phyloP scores from a whole-genome alignment of 1,284 basidiomycete genomes.

The Melampsora abietis-canadensis region DNA sequence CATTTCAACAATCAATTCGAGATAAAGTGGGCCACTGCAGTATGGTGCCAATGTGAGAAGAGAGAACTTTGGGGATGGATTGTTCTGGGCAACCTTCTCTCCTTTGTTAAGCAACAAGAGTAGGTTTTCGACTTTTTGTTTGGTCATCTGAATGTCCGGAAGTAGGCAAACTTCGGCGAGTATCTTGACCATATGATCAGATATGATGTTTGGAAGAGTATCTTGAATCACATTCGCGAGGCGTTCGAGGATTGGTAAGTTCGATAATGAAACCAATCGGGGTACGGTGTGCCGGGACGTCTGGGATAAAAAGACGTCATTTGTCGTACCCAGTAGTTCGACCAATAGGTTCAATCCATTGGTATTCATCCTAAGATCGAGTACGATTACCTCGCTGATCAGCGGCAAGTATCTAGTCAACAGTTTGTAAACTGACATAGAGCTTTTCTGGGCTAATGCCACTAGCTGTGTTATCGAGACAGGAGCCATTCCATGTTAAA shows the following conservation, averaged over 20 bases:
- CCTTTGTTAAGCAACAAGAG: conserved; percentile 27
- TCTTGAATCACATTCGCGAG: conserved; percentile 29
- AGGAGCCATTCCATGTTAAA: not conserved
- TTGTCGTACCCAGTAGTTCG: conserved; percentile 30
- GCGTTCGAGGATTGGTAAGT: conserved; percentile 7
- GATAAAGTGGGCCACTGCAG: conserved; percentile 26
- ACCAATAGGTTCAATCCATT: conserved; percentile 16
- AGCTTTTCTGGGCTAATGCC: conserved; percentile 25
- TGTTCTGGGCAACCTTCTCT: conserved; percentile 4
- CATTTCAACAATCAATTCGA: conserved; percentile 33
- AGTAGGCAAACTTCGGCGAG: conserved; percentile 27
- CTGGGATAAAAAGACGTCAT: conserved; percentile 20
- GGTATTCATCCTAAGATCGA: conserved; percentile 26
- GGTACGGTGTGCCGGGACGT: conserved; percentile 29
- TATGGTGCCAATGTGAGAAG: conserved; percentile 3
- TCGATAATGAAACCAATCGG: conserved; percentile 22
- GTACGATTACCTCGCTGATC: conserved; percentile 24
- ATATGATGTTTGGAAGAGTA: conserved; percentile 20
- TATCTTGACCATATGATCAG: conserved; percentile 17
- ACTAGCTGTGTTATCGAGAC: conserved; percentile 23
- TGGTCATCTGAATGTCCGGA: conserved; percentile 6
- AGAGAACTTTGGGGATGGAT: not conserved
- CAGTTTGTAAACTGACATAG: conserved; percentile 14
- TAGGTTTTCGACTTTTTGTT: conserved; percentile 19
- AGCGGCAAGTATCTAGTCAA: conserved; percentile 21